These are phyloP conservation scores for Suillus ampliporus DNA, from an alignment of 768 basidiomycete genomes.

Conservation along the genomic window DNA sequence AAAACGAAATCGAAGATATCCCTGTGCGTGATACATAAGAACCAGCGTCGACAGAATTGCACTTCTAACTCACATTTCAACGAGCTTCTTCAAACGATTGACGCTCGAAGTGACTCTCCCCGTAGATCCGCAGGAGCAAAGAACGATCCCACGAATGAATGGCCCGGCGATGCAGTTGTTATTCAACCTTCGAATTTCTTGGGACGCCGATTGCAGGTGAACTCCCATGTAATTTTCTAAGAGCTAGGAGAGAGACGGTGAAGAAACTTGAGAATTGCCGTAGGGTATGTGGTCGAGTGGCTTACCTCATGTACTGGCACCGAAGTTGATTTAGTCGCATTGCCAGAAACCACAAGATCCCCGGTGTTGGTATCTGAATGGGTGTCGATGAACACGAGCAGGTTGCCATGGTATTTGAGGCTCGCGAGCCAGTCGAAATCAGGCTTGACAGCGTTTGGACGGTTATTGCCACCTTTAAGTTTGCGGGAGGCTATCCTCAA, in stretches of 20 bases:
- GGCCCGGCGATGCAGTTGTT: not conserved
- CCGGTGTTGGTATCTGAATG: not conserved
- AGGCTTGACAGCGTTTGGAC: not conserved
- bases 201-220: not conserved
- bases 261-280: no score
- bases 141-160: not conserved
- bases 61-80: not conserved
- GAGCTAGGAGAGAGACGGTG: not conserved
- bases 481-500: not conserved
- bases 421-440: not conserved
- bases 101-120: not conserved
- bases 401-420: not conserved
- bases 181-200: not conserved
- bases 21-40: not conserved
- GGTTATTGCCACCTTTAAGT: not conserved
- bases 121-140: not conserved
- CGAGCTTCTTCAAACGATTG: not conserved
- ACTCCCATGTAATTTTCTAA: not conserved
- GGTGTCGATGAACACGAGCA: not conserved
- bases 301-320: not conserved
- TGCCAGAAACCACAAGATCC: not conserved
- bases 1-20: constrained; percentile 9
- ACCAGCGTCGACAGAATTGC: no score
- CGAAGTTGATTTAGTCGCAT: not conserved
- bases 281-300: not conserved